Evolutionary conservation across 805 yeast genomes (phyloP).

Genomic region (Lipomyces yamadae): DNA sequence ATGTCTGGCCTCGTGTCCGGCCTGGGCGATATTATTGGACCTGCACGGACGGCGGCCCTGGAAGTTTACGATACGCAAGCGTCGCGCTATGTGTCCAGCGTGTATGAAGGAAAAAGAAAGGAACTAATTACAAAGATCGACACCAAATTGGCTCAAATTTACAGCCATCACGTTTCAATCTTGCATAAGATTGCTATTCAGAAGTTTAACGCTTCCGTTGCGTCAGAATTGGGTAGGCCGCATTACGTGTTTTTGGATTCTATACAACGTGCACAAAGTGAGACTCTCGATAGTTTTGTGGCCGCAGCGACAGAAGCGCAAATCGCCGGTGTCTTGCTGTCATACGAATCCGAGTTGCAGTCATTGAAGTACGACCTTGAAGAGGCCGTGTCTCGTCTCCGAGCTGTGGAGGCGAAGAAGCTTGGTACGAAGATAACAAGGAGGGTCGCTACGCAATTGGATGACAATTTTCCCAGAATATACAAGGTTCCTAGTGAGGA

Average conservation of each 20-base stretch:
- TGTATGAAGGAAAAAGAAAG: constrained; percentile 66
- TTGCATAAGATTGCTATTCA: constrained; percentile 47
- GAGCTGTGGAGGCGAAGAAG: constrained; percentile 50
- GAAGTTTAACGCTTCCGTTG: constrained; percentile 38
- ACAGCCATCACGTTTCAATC: constrained; percentile 50
- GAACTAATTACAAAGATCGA: constrained; percentile 58
- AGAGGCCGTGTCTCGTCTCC: constrained; percentile 45
- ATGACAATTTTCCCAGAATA: constrained; percentile 29
- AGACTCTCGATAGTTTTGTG: constrained; percentile 42
- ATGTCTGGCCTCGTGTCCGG: constrained; percentile 41
- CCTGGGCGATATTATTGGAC: constrained; percentile 53
- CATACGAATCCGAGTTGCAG: constrained; percentile 46
- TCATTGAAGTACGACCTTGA: constrained; percentile 45
- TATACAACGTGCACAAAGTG: constrained; percentile 38
- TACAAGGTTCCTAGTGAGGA: constrained; percentile 39
- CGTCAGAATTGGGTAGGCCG: constrained; percentile 28
- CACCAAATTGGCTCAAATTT: constrained; percentile 52
- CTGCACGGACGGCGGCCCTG: constrained; percentile 55
- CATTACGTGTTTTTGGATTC: constrained; percentile 41
- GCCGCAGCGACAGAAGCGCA: constrained; percentile 47
- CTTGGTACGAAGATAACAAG: constrained; percentile 44
- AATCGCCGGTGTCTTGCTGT: constrained; percentile 45
- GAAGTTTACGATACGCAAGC: constrained; percentile 70
- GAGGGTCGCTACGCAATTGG: constrained; percentile 25
- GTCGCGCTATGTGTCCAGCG: constrained; percentile 68